phyloP scores from a whole-genome alignment of 139 green algal species.

The Volvox africanus region DNA sequence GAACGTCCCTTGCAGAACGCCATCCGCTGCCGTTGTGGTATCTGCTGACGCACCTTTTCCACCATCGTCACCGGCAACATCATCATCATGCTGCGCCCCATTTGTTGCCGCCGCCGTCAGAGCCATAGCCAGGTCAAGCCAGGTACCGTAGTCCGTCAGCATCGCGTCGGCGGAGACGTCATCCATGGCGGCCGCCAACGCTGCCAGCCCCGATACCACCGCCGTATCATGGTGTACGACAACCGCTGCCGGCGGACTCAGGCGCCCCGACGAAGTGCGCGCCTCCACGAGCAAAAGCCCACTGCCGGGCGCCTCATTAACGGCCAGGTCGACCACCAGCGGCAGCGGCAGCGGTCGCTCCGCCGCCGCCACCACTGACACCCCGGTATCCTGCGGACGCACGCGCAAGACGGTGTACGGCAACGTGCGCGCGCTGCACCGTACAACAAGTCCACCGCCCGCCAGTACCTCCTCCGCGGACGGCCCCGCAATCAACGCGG shows the following conservation, averaged over 20 bases:
- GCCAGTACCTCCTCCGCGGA: constrained; percentile 29
- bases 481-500: background rate
- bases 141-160: constrained; percentile 15
- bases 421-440: background rate
- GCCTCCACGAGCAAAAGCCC: constrained; percentile 18
- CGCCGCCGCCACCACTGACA: background rate
- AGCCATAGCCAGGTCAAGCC: constrained; percentile 3
- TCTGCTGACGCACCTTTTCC: background rate
- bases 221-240: background rate
- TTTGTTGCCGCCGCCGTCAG: background rate
- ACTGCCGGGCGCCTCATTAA: background rate
- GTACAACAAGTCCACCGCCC: background rate
- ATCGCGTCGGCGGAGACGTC: constrained; percentile 9
- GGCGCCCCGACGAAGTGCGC: background rate
- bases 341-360: background rate
- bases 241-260: background rate
- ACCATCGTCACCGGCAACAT: background rate
- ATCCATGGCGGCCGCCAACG: background rate
- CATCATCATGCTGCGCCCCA: background rate
- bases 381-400: background rate
- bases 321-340: background rate
- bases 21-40: too few relatives aligned
- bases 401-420: constrained; percentile 2
- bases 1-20: too few relatives aligned
- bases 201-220: background rate